phyloP scores from a whole-genome alignment of 2,329 filamentous ascomycete species.

The Colletotrichum sp. region DNA sequence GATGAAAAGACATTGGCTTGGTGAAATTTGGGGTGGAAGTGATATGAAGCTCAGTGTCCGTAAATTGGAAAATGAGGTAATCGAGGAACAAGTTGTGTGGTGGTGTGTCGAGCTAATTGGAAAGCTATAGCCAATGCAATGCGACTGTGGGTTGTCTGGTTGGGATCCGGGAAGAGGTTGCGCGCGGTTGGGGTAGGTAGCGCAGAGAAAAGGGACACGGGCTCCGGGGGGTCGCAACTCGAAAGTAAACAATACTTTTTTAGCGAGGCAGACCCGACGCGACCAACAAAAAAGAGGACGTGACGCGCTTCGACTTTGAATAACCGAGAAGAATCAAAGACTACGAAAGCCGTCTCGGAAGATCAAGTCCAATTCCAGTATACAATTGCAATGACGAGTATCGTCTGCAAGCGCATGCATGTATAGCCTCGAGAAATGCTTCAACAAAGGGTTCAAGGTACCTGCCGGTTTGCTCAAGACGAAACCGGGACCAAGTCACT shows the following conservation, averaged over 20 bases:
- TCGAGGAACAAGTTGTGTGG: background rate
- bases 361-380: background rate
- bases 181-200: background rate
- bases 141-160: background rate
- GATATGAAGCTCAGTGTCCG: background rate
- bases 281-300: background rate
- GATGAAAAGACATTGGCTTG: background rate
- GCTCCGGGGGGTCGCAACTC: background rate
- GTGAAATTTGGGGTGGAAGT: background rate
- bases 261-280: background rate
- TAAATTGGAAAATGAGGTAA: background rate
- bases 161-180: background rate
- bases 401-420: background rate
- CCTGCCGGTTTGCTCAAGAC: background rate
- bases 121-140: conserved; percentile 5
- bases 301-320: background rate
- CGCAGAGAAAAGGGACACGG: background rate
- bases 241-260: background rate
- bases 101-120: background rate
- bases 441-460: conserved; percentile 1
- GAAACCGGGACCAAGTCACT: background rate
- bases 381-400: background rate
- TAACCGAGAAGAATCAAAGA: background rate
- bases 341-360: background rate
- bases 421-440: background rate